Conservation (phyloP, 176 grass and related monocot species). For the Carex myosuroides region DNA sequence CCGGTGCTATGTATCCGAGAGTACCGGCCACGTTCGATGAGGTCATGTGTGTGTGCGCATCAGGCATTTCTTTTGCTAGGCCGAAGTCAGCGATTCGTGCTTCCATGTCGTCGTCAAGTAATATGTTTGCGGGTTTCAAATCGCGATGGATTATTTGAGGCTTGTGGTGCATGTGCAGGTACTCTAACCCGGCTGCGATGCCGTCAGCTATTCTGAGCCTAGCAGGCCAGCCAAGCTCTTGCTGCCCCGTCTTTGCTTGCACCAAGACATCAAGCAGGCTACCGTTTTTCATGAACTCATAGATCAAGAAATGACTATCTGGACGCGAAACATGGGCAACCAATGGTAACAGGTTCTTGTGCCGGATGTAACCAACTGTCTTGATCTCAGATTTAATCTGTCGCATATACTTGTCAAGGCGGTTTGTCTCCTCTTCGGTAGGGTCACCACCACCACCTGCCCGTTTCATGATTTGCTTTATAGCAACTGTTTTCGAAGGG, state of each 20-base stretch:
- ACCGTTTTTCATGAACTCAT: slow-evolving; percentile 90
- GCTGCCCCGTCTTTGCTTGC: background rate
- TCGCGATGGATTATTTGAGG: slow-evolving; percentile 86
- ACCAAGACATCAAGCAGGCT: slow-evolving; percentile 51
- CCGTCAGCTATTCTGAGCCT: slow-evolving; percentile 53
- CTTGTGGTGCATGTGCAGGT: slow-evolving; percentile 53
- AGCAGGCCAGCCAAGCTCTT: slow-evolving; percentile 38
- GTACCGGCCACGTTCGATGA: slow-evolving; percentile 61
- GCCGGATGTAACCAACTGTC: slow-evolving; percentile 68
- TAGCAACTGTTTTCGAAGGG: slow-evolving; percentile 37
- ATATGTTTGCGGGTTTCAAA: slow-evolving; percentile 85
- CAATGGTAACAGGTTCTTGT: slow-evolving; percentile 72
- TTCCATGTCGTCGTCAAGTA: slow-evolving; percentile 76
- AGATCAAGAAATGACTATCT: slow-evolving; percentile 76
- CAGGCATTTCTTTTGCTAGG: slow-evolving; percentile 59
- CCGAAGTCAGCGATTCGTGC: slow-evolving; percentile 79
- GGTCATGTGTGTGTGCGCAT: slow-evolving; percentile 36
- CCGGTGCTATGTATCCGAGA: slow-evolving; percentile 79
- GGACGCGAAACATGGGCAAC: slow-evolving; percentile 56
- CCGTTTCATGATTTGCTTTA: slow-evolving; percentile 62
- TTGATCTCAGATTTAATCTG: slow-evolving; percentile 91
- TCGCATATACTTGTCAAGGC: slow-evolving; percentile 54
- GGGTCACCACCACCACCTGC: background rate
- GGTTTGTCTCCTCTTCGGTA: slow-evolving; percentile 24
- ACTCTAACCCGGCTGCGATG: slow-evolving; percentile 65